These are phyloP conservation scores for Macrolepiota dolichaula DNA, from an alignment of 768 basidiomycete genomes.

Conservation along the genomic window DNA sequence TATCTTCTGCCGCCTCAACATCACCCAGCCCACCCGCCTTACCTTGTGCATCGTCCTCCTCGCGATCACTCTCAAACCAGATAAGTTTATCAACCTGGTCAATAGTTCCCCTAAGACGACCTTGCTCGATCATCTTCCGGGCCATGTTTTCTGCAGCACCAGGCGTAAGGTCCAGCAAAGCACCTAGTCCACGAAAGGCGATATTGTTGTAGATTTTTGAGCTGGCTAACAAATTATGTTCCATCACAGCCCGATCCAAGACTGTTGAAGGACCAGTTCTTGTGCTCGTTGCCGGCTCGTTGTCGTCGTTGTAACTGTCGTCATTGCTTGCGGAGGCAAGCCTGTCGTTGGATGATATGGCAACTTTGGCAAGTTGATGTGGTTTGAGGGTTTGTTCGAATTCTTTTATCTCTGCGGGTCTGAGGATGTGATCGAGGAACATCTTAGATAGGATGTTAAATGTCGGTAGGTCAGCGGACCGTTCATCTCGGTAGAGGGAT, in stretches of 20 bases:
- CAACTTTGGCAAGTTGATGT: constrained; percentile 92
- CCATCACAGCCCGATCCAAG: constrained; percentile 96
- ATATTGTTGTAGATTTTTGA: constrained; percentile 98
- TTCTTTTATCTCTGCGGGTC: constrained; percentile 82
- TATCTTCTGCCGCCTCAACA: constrained; percentile 83
- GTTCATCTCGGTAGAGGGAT: constrained; percentile 91
- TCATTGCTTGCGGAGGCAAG: constrained; percentile 66
- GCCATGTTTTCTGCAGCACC: constrained; percentile 97
- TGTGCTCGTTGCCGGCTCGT: constrained; percentile 60
- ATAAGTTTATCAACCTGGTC: constrained; percentile 96
- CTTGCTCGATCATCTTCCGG: constrained; percentile 97
- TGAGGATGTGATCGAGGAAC: constrained; percentile 97
- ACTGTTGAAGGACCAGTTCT: constrained; percentile 94
- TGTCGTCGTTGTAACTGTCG: constrained; percentile 42
- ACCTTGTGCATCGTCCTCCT: constrained; percentile 90
- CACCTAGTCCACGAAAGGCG: constrained; percentile 90
- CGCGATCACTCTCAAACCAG: constrained; percentile 83
- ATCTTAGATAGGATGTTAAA: constrained; percentile 95
- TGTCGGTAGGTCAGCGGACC: constrained; percentile 72
- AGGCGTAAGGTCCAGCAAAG: constrained; percentile 83
- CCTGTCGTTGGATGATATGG: constrained; percentile 79
- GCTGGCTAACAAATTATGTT: constrained; percentile 95
- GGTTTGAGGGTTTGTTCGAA: constrained; percentile 86
- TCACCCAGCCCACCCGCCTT: constrained; percentile 94
- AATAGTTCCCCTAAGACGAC: constrained; percentile 86